Conservation (phyloP, 2,329 filamentous ascomycete species). For the Diaporthe australafricana region DNA sequence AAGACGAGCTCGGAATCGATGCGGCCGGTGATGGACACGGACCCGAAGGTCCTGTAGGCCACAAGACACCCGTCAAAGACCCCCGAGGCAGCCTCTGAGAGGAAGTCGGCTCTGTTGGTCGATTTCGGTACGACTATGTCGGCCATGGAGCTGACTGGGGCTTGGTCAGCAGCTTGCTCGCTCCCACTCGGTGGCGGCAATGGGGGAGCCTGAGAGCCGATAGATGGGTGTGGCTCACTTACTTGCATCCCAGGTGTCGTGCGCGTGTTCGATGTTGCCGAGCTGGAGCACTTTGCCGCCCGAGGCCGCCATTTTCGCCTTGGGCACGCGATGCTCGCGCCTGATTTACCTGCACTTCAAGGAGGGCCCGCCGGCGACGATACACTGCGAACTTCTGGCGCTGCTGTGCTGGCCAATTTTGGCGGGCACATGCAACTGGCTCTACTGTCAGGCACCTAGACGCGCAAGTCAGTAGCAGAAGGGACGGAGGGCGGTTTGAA, state of each 20-base stretch:
- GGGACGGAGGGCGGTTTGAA: neutral
- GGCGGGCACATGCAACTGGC: neutral
- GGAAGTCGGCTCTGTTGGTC: conserved; percentile 73
- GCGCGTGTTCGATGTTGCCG: conserved; percentile 73
- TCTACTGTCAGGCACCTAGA: neutral
- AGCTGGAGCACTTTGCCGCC: conserved; percentile 71
- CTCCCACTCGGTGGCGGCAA: neutral
- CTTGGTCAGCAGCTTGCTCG: neutral
- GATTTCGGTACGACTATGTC: conserved; percentile 73
- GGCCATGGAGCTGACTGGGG: conserved; percentile 64
- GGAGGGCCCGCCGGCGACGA: neutral
- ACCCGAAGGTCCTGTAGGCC: conserved; percentile 78
- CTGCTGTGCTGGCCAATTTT: neutral
- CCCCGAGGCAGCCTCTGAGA: conserved; percentile 74
- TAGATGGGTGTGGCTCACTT: neutral
- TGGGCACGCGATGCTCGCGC: neutral
- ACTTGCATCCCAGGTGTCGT: conserved; percentile 69
- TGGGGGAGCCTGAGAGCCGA: no score
- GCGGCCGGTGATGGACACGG: conserved; percentile 72
- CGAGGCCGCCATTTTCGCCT: conserved; percentile 2
- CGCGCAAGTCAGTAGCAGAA: neutral
- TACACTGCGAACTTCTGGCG: neutral
- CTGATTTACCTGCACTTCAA: neutral
- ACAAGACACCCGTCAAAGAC: conserved; percentile 73
- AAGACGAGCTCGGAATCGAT: conserved; percentile 78